Percentiles rank a stretch among this genome's conserved stretches.
These are phyloP conservation scores for Neofusicoccum laricinum DNA, from an alignment of 2,329 filamentous ascomycete genomes.

Conservation along the genomic window DNA sequence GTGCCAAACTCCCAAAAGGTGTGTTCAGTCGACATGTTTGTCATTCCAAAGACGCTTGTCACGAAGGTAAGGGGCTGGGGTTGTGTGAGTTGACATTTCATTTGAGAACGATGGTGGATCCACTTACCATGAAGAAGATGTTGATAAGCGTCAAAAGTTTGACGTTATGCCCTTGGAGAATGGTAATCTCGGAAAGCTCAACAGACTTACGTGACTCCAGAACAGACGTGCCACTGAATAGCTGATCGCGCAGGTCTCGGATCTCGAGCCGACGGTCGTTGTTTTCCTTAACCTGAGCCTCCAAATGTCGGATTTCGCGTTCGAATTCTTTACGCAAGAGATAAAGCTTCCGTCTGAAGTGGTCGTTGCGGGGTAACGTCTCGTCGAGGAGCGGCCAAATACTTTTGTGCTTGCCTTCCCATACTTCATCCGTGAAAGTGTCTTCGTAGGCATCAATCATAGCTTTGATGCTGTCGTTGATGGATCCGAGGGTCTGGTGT, in stretches of 20 bases:
- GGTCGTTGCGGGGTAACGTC: slow-evolving; percentile 43
- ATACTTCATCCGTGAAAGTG: slow-evolving; percentile 58
- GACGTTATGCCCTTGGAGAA: slow-evolving; percentile 61
- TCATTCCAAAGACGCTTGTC: slow-evolving; percentile 57
- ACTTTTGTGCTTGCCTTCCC: slow-evolving; percentile 53
- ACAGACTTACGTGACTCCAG: slow-evolving; percentile 60
- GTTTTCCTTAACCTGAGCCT: slow-evolving; percentile 50
- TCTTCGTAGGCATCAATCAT: slow-evolving; percentile 58
- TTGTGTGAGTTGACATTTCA: too few species aligned
- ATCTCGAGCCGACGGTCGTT: slow-evolving; percentile 56
- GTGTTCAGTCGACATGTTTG: slow-evolving; percentile 40
- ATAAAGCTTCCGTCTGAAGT: slow-evolving; percentile 51
- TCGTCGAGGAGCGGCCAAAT: slow-evolving; percentile 56
- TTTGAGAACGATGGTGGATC: not conserved
- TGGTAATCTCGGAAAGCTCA: slow-evolving; percentile 51
- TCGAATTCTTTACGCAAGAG: slow-evolving; percentile 50
- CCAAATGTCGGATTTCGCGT: slow-evolving; percentile 50
- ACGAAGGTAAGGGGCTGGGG: slow-evolving; percentile 56
- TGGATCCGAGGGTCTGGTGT: slow-evolving; percentile 58
- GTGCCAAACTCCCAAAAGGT: slow-evolving; percentile 40
- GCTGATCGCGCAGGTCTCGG: slow-evolving; percentile 56
- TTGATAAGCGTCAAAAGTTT: slow-evolving; percentile 59
- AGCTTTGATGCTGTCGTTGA: slow-evolving; percentile 58
- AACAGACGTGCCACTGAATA: slow-evolving; percentile 63
- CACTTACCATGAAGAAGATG: slow-evolving; percentile 53